Percentiles rank a stretch among this genome's conserved stretches.
Conservation (phyloP, 345 rosid genomes). For the Pelargonium nanum region DNA sequence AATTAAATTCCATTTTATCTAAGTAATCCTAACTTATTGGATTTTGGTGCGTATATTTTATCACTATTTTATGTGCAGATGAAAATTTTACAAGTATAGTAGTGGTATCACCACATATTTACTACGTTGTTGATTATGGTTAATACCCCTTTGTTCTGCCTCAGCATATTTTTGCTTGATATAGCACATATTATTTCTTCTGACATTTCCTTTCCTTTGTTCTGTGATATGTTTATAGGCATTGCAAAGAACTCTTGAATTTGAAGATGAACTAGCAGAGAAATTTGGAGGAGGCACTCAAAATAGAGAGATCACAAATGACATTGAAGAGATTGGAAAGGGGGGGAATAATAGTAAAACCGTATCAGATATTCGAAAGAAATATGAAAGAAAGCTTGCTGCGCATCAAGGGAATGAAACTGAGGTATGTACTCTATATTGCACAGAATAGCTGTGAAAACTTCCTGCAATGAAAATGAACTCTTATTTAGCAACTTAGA, state of each 20-base stretch:
- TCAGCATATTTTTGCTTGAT: slow-evolving; percentile 1
- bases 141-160: not conserved
- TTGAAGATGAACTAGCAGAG: slow-evolving; percentile 90
- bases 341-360: slow-evolving; percentile 49
- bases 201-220: slow-evolving; percentile 2
- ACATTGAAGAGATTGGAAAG: slow-evolving; percentile 75
- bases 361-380: slow-evolving; percentile 81
- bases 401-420: slow-evolving; percentile 52
- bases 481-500: not conserved
- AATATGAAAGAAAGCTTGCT: slow-evolving; percentile 87
- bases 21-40: not conserved
- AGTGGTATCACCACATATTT: too few species aligned
- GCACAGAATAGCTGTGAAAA: slow-evolving; percentile 8
- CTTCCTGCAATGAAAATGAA: not conserved
- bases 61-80: not conserved
- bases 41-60: not conserved
- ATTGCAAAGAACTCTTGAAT: slow-evolving; percentile 85
- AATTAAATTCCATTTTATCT: not conserved
- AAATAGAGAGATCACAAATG: slow-evolving; percentile 52
- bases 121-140: too few species aligned
- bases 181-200: not conserved
- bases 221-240: slow-evolving; percentile 41
- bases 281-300: slow-evolving; percentile 81
- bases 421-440: slow-evolving; percentile 33
- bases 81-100: not conserved